Conservation (phyloP, 78 protist genomes). For the Dictyostelium citrinum region DNA sequence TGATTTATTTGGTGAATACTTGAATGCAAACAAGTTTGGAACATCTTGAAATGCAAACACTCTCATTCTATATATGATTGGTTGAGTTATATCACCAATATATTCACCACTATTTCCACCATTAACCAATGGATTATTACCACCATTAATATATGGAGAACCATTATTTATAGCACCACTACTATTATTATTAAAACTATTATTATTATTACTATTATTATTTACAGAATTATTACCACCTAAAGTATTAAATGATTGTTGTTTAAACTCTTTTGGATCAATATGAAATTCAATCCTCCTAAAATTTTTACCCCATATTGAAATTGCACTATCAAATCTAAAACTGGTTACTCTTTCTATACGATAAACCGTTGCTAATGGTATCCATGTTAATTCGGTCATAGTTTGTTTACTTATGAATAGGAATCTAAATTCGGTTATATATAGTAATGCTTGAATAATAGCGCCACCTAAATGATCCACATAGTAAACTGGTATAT, state of each 20-base stretch:
- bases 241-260: background rate
- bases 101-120: background rate
- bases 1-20: background rate
- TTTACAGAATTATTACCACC: background rate
- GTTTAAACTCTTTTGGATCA: background rate
- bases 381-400: slow-evolving; percentile 26
- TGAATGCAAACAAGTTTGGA: slow-evolving; percentile 16
- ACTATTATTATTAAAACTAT: too few relatives aligned
- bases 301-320: slow-evolving; percentile 68
- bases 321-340: slow-evolving; percentile 24
- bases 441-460: slow-evolving; percentile 16
- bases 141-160: background rate
- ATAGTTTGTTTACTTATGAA: slow-evolving; percentile 5
- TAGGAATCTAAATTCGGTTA: slow-evolving; percentile 10
- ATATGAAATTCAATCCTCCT: slow-evolving; percentile 61
- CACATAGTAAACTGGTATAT: slow-evolving; percentile 42
- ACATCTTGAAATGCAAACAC: slow-evolving; percentile 14
- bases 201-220: background rate
- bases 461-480: slow-evolving; percentile 22
- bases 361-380: slow-evolving; percentile 43
- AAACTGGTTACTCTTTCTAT: slow-evolving; percentile 24
- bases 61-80: slow-evolving; percentile 16
- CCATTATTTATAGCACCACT: background rate
- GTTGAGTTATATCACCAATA: slow-evolving; percentile 22
- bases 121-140: background rate